Evolutionary conservation across 2,329 filamentous ascomycete species (phyloP).

Genomic region (Cordyceps tenuipes): DNA sequence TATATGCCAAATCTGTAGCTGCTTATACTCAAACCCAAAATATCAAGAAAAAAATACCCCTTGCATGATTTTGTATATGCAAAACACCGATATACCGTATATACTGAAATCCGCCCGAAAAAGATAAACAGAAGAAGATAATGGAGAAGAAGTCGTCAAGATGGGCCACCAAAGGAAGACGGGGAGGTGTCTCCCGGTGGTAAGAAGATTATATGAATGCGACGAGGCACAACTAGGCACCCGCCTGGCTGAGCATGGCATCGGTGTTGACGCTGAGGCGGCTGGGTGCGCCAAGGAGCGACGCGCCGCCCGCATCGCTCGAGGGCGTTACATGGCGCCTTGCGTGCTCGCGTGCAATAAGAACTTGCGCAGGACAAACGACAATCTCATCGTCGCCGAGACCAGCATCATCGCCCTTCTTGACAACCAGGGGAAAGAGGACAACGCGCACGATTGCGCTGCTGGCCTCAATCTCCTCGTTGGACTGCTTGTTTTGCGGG

Average conservation of each 20-base stretch:
- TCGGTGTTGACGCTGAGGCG: conserved; percentile 30
- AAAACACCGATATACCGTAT: conserved; percentile 6
- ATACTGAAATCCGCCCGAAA: background rate
- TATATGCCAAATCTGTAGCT: background rate
- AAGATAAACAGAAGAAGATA: background rate
- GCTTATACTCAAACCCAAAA: background rate
- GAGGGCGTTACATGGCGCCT: conserved; percentile 35
- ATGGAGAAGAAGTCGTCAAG: conserved; percentile 9
- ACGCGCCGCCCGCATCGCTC: conserved; percentile 44
- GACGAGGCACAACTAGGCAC: conserved; percentile 25
- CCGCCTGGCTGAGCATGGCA: conserved; percentile 20
- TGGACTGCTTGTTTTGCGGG: conserved; percentile 48
- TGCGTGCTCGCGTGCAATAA: conserved; percentile 53
- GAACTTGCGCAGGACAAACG: conserved; percentile 88
- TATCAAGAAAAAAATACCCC: background rate
- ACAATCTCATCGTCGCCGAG: conserved; percentile 90
- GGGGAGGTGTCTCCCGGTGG: conserved; percentile 14
- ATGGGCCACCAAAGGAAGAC: conserved; percentile 12
- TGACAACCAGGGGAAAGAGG: conserved; percentile 91
- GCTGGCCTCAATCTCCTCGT: conserved; percentile 71
- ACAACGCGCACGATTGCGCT: conserved; percentile 80
- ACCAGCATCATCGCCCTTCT: conserved; percentile 84
- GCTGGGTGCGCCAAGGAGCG: conserved; percentile 29
- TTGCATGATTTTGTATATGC: background rate
- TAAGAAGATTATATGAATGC: conserved; percentile 20